Evolutionary conservation across 139 green algal genomes (phyloP).

Genomic region (Haematococcus sp.): DNA sequence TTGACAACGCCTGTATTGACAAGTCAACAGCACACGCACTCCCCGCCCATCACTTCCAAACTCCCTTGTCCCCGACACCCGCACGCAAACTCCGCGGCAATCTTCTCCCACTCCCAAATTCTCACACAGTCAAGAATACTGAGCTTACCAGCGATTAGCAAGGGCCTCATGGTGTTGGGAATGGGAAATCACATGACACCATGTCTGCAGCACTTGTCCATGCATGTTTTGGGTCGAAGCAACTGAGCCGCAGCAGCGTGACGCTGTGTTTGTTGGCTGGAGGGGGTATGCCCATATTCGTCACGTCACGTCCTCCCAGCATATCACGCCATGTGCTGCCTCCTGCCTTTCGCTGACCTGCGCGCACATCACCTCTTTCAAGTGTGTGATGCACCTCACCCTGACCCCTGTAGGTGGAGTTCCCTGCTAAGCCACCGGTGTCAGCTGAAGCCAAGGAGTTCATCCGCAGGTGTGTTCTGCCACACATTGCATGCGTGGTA

Average conservation of each 20-base stretch:
- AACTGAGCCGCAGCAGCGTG: not conserved
- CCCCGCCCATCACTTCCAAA: not conserved
- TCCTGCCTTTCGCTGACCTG: no score
- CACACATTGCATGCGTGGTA: not conserved
- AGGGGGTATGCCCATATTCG: not conserved
- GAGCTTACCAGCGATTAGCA: no score
- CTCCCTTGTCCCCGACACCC: not conserved
- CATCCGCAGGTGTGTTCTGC: conserved; percentile 70
- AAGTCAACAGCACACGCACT: no score
- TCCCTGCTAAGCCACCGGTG: conserved; percentile 65
- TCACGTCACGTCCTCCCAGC: not conserved
- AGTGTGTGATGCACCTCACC: not conserved
- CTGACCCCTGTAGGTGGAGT: conserved; percentile 29
- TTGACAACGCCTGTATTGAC: not conserved
- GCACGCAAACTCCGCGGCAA: not conserved
- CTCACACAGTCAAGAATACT: not conserved
- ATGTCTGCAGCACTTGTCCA: not conserved
- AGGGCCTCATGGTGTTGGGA: not conserved
- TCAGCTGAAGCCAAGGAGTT: conserved; percentile 84
- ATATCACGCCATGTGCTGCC: conserved; percentile 3
- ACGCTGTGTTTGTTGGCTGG: not conserved
- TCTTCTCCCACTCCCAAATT: not conserved
- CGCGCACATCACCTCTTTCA: no score
- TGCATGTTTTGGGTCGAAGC: no score
- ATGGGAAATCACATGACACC: not conserved